A percentile compares a stretch with the other conserved stretches of the same genome.
Evolutionary conservation across 495 filamentous ascomycete genomes (phyloP).

Genomic region (Neurospora cerealis): DNA sequence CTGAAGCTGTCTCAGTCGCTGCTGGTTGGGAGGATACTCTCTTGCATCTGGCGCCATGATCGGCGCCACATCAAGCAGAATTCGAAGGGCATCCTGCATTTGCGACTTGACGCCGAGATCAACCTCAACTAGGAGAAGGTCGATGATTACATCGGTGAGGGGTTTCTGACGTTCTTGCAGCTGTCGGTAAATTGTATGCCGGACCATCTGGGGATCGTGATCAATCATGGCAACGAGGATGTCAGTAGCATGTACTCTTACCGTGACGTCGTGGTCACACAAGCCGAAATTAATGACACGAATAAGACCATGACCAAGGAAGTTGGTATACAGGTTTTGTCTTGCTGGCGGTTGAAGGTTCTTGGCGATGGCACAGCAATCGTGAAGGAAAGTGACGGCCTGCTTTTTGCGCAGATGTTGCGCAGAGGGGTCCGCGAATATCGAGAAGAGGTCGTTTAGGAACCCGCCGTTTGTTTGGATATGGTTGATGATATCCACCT

Average conservation of each 20-base stretch:
- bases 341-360: slow-evolving; percentile 77
- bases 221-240: slow-evolving; percentile 91
- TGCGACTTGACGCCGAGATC: slow-evolving; percentile 95
- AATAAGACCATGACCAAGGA: slow-evolving; percentile 79
- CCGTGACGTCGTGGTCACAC: slow-evolving; percentile 68
- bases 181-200: slow-evolving; percentile 82
- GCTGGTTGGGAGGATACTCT: slow-evolving; percentile 45
- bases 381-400: slow-evolving; percentile 91
- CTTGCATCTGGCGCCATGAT: slow-evolving; percentile 46
- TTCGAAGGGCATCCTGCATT: slow-evolving; percentile 90
- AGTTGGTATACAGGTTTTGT: slow-evolving; percentile 74
- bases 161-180: slow-evolving; percentile 79
- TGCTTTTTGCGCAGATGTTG: slow-evolving; percentile 75
- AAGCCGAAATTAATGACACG: slow-evolving; percentile 87
- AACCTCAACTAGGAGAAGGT: slow-evolving; percentile 79
- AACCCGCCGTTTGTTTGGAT: slow-evolving; percentile 70
- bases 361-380: slow-evolving; percentile 91
- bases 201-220: slow-evolving; percentile 89
- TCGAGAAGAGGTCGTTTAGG: slow-evolving; percentile 79
- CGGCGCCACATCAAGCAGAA: slow-evolving; percentile 77
- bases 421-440: slow-evolving; percentile 60
- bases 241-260: slow-evolving; percentile 88
- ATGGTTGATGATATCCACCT: slow-evolving; percentile 94
- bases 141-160: slow-evolving; percentile 88
- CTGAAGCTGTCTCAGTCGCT: slow-evolving; percentile 43